Base-by-base conservation (phyloP, 2,329 filamentous ascomycete genomes). In the Domatiomyces globalis region DNA sequence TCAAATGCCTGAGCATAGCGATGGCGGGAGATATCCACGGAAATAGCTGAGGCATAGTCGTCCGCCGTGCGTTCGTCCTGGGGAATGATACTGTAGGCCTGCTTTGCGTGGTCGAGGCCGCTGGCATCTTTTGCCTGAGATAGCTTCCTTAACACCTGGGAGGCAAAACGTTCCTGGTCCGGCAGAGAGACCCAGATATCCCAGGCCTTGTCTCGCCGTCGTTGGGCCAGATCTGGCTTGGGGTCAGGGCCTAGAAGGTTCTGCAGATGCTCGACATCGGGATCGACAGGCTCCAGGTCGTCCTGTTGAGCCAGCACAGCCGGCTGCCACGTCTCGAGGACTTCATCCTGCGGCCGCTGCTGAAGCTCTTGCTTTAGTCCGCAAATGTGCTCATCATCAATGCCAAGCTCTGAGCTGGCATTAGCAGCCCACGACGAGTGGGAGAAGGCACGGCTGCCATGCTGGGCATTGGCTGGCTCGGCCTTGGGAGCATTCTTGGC, bases 1-100 rank as follows among this genome's bases (percentile, higher is more conserved):
- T 59, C 51, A 9, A 68, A 62, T 9, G 72, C 66, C 3, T 60
- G 58, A 5, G 46, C 50, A 47, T 55, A 53, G 29, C 54, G 54
- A 33, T 51, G 49, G 17, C 43, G 42, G 19, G 55, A 49, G 7
- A 58, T 36, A 4, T 53, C 52, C 12, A 53, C 46, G 39, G 46
- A 48, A 20, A 58, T 51, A 3, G 54, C 58, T 19, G 75, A 69
- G 44, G 65, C 60, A 59, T 77, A 79, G 49, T 73, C 69, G 4
- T 65, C 63, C 6, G 63, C 57, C 2, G 64, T 66, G 22, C 73
- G 70, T 39, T 66, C 50, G 7, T 65, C 50, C 1, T 53, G 20
- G 2, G 66, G 60, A 22, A 77, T 67, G 2, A 56, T 52, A 27
- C 70, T 60, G 58, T 79, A 79, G 7, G 79, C 54, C n/a, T 65